These are phyloP conservation scores for Mycena indigotica DNA, from an alignment of 768 basidiomycete species.

Conservation along the genomic window DNA sequence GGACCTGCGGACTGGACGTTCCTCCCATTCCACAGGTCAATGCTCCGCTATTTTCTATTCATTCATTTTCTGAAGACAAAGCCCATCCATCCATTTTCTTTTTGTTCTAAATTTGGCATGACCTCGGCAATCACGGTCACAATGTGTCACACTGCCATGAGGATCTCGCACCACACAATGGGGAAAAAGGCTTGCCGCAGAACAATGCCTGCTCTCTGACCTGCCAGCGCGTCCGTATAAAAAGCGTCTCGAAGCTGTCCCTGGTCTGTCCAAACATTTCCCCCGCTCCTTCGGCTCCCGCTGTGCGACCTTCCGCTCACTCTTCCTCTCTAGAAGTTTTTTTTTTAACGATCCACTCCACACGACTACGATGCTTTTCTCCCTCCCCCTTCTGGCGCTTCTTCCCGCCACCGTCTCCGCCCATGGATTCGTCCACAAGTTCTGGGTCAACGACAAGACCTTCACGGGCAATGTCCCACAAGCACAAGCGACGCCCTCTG, in stretches of 20 bases:
- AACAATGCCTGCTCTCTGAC: slow-evolving; percentile 17
- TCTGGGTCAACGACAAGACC: slow-evolving; percentile 43
- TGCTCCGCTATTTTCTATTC: background rate
- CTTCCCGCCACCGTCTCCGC: slow-evolving; percentile 42
- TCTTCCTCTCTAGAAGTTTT: slow-evolving; percentile 5
- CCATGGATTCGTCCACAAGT: slow-evolving; percentile 44
- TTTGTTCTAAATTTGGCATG: background rate
- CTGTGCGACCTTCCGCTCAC: slow-evolving; percentile 17
- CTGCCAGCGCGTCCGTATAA: background rate
- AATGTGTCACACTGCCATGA: slow-evolving; percentile 4
- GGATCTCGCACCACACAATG: slow-evolving; percentile 15
- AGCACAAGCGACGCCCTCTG: slow-evolving; percentile 30
- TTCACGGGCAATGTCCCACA: slow-evolving; percentile 40
- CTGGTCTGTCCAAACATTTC: slow-evolving; percentile 4
- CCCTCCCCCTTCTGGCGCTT: slow-evolving; percentile 36
- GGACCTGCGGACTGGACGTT: background rate
- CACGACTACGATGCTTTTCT: slow-evolving; percentile 29
- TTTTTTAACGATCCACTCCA: slow-evolving; percentile 1
- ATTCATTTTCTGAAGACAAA: background rate
- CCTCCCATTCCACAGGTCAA: background rate
- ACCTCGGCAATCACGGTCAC: background rate
- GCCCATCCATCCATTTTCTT: background rate
- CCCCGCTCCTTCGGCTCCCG: background rate
- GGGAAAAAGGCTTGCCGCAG: slow-evolving; percentile 2
- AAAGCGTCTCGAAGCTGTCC: background rate